Evolutionary conservation across 2,329 filamentous ascomycete genomes (phyloP).

Genomic region (Phialophora verrucosa): DNA sequence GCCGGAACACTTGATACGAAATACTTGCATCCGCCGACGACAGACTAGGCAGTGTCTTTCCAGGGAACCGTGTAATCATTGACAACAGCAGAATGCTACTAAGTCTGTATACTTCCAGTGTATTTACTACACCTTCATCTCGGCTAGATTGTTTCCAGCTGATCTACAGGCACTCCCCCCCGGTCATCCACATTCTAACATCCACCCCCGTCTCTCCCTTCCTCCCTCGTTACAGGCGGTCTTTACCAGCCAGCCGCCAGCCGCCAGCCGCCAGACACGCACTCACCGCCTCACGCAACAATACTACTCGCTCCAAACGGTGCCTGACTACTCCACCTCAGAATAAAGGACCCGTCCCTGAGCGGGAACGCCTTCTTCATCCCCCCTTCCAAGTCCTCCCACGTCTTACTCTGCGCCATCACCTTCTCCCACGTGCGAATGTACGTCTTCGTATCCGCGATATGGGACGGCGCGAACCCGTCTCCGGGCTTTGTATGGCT

Average conservation of each 20-base stretch:
- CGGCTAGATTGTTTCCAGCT: not conserved
- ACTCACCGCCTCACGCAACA: not conserved
- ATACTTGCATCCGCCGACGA: not conserved
- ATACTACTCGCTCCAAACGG: constrained; percentile 12
- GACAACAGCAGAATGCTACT: not conserved
- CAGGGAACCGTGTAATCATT: not conserved
- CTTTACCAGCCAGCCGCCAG: not conserved
- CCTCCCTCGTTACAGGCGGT: not conserved
- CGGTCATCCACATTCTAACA: not conserved
- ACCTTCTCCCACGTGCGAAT: constrained; percentile 34
- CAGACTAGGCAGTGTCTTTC: not conserved
- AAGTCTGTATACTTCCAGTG: not conserved
- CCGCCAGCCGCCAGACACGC: not conserved
- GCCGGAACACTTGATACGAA: not conserved
- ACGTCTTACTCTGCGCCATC: constrained; percentile 2
- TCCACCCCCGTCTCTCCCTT: not conserved
- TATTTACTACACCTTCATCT: too few relatives aligned
- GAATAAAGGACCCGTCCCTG: constrained; percentile 17
- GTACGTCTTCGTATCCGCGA: constrained; percentile 42
- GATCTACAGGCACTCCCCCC: not conserved
- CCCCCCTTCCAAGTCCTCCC: constrained; percentile 18
- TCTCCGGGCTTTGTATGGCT: constrained; percentile 43
- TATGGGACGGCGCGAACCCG: constrained; percentile 41
- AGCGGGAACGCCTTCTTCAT: constrained; percentile 17
- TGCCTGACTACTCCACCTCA: constrained; percentile 21